Base-by-base conservation (phyloP, 164 flowering plant species). In the Cinnamomum chago region DNA sequence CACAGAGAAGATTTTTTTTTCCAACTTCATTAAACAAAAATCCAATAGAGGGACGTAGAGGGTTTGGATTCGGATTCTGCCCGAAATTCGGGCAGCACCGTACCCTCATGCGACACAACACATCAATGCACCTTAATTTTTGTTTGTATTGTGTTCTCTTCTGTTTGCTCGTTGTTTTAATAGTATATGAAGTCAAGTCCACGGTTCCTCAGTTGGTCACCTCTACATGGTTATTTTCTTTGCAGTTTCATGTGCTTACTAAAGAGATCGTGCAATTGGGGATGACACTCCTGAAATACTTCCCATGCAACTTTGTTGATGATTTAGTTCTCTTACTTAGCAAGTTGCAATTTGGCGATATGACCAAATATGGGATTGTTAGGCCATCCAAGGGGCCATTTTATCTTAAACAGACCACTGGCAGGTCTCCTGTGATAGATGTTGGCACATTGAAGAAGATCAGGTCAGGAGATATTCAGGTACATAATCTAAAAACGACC, bases 381-480 rank as follows among this genome's bases (percentile, higher is more conserved):
- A 64, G 77, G 20, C 90, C 89, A 1, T 40, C 23, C 0, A 3
- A 52, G n/a, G 89, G 89, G 0, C 88, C 86, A 0, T 83, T 86
- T 13, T n/a, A 50, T 23, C 24, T 79, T 3, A 88, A 88, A 75
- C 70, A 9, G 0, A 23, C 20, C 6, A 74, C 79, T 0, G 88
- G 88, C 3, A 72, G 75, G 67, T 71, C 86, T 24, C 83, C 89
- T 0, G 76, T 83, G 0, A 75, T 88, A 7, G 87, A 88, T 65
- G 88, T 83, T 1, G 90, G 89, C 2, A 82, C 90, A 6, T 14
- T 86, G 0, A 7, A 62, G 10, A 83, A 70, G 69, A 86, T 88
- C 20, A 47, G 76, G 47, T 3, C 68, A 0, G 81, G 84, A 24
- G 75, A 74, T 2, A 83, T 85, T 0, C 35, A 82, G 81, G 90